These are phyloP conservation scores for Schizophyllum commune DNA, from an alignment of 1,284 basidiomycete genomes.

Conservation along the genomic window DNA sequence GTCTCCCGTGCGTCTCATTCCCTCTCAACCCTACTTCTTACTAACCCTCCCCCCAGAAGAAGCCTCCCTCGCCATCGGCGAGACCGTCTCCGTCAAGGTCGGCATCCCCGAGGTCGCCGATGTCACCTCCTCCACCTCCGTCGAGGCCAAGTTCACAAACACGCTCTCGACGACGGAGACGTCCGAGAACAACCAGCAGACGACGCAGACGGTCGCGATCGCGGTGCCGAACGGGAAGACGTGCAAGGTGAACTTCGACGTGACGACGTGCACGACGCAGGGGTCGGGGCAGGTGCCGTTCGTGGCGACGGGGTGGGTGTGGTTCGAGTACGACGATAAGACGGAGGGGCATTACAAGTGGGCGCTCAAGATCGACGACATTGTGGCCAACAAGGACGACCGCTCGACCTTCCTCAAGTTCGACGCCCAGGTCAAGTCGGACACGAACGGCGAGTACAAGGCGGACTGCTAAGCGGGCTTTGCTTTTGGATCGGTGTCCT, in stretches of 20 bases:
- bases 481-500: background rate
- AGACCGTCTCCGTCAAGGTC: background rate
- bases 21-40: background rate
- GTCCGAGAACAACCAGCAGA: background rate
- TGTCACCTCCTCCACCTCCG: background rate
- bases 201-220: slow-evolving; percentile 1
- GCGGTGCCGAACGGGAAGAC: slow-evolving; percentile 1
- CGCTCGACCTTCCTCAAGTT: slow-evolving; percentile 9
- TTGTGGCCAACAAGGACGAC: slow-evolving; percentile 7
- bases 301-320: slow-evolving; percentile 19
- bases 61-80: background rate
- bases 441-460: background rate
- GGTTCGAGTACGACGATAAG: slow-evolving; percentile 20
- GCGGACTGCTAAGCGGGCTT: slow-evolving; percentile 1
- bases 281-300: slow-evolving; percentile 15
- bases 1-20: background rate
- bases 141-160: slow-evolving; percentile 5
- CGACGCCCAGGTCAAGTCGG: background rate
- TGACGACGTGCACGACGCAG: slow-evolving; percentile 13
- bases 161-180: slow-evolving; percentile 2
- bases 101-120: slow-evolving; percentile 2
- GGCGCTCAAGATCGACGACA: slow-evolving; percentile 10
- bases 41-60: background rate
- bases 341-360: background rate
- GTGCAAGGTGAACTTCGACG: slow-evolving; percentile 2